Percentiles rank a stretch among this genome's conserved stretches.
Conservation (phyloP, 306 rosid genomes). For the Cicer pinnatifidum region DNA sequence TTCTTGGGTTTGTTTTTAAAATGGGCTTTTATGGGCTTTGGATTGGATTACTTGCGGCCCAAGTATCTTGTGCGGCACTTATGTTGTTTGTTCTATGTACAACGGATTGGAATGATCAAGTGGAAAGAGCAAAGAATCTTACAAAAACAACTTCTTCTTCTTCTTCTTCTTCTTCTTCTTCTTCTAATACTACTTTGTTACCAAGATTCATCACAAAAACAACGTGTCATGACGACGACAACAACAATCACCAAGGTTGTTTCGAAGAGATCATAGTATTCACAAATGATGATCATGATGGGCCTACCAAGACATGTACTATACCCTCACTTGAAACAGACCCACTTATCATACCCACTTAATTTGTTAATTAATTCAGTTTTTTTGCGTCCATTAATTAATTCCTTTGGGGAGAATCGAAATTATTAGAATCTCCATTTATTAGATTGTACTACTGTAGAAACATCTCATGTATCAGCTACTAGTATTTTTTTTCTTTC, state of each 20-base stretch:
- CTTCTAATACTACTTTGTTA: slow-evolving; percentile 27
- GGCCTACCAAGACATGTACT: slow-evolving; percentile 34
- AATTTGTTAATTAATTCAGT: slow-evolving; percentile 17
- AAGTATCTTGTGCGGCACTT: slow-evolving; percentile 74
- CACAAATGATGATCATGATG: slow-evolving; percentile 10
- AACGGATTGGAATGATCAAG: slow-evolving; percentile 79
- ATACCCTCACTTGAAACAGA: slow-evolving; percentile 58
- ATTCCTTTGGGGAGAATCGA: slow-evolving; percentile 17
- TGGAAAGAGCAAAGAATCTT: slow-evolving; percentile 63
- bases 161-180: background rate
- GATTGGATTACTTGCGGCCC: slow-evolving; percentile 97
- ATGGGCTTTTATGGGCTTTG: slow-evolving; percentile 88
- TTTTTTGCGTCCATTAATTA: slow-evolving; percentile 11
- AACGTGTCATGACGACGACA: background rate
- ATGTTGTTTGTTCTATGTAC: slow-evolving; percentile 75
- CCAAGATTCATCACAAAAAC: slow-evolving; percentile 43
- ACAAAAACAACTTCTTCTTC: slow-evolving; percentile 42
- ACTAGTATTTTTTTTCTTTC: background rate
- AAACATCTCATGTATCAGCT: slow-evolving; percentile 5
- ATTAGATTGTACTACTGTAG: slow-evolving; percentile 36
- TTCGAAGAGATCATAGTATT: slow-evolving; percentile 56
- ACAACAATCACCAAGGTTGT: slow-evolving; percentile 1
- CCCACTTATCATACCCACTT: slow-evolving; percentile 51
- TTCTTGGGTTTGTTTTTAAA: slow-evolving; percentile 64
- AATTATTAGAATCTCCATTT: slow-evolving; percentile 44